A percentile compares a stretch with the other conserved stretches of the same genome.
phyloP scores from a whole-genome alignment of 345 rosid genomes.

The Bruguiera gymnorhiza region DNA sequence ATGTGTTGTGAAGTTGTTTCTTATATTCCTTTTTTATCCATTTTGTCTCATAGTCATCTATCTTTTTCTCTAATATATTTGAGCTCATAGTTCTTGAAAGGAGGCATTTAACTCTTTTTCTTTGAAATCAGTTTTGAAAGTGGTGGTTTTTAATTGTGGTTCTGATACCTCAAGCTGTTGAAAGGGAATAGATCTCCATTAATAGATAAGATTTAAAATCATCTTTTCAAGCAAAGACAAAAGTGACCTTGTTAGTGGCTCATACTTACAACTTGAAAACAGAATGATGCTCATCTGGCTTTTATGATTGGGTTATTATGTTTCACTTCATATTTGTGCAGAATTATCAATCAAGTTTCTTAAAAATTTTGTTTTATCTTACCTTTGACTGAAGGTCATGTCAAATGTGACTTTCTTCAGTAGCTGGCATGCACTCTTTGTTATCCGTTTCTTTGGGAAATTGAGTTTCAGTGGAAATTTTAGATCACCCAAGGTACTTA shows the following conservation, averaged over 20 bases:
- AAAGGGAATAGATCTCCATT: too few species aligned
- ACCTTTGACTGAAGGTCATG: slow-evolving; percentile 1
- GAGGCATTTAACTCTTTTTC: not conserved
- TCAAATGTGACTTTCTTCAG: not conserved
- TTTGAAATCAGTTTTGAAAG: not conserved
- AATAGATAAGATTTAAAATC: too few species aligned
- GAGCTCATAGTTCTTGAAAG: too few species aligned
- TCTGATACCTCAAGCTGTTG: too few species aligned
- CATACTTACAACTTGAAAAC: too few species aligned
- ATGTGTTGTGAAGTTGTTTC: not conserved
- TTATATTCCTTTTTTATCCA: not conserved
- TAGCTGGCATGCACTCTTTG: not conserved
- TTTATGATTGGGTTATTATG: not conserved
- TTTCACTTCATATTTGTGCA: not conserved
- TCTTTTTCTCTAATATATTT: not conserved
- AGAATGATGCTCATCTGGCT: too few species aligned
- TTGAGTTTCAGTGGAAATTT: not conserved
- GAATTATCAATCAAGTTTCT: not conserved
- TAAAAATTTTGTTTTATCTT: not conserved
- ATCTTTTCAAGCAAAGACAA: too few species aligned
- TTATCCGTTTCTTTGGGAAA: not conserved
- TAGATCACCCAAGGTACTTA: not conserved
- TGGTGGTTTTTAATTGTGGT: not conserved
- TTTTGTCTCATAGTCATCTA: not conserved
- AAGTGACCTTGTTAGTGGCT: too few species aligned